Evolutionary conservation across 208 protist species (phyloP).

Genomic region (Trypanosoma theileri): DNA sequence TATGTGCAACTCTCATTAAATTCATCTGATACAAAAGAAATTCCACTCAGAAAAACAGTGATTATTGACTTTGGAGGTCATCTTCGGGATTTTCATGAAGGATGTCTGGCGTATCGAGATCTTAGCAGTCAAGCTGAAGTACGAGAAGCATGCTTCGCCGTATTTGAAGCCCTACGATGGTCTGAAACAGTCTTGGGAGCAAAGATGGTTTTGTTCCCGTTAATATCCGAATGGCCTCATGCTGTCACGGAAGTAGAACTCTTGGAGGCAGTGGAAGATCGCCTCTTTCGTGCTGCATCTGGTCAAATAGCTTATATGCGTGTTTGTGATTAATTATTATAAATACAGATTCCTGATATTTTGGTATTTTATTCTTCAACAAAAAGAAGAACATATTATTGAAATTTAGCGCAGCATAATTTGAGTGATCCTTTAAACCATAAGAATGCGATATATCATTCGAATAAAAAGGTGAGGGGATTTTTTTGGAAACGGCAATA

Average conservation of each 20-base stretch:
- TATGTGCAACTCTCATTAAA: conserved; percentile 21
- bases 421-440: background rate
- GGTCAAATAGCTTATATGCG: conserved; percentile 52
- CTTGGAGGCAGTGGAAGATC: conserved; percentile 82
- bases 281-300: conserved; percentile 89
- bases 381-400: background rate
- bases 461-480: no score
- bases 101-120: conserved; percentile 66
- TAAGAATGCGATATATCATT: no score
- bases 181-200: conserved; percentile 69
- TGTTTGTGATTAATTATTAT: background rate
- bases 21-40: conserved; percentile 1
- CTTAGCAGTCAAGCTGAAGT: conserved; percentile 55
- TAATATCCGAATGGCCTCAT: conserved; percentile 80
- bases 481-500: background rate
- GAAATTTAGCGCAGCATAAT: background rate
- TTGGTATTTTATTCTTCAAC: background rate
- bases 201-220: conserved; percentile 72
- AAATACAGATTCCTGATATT: background rate
- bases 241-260: conserved; percentile 46
- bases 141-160: conserved; percentile 63
- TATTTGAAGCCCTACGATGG: conserved; percentile 88
- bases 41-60: conserved; percentile 39
- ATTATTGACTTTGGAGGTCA: conserved; percentile 78
- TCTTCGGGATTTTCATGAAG: conserved; percentile 32